These are phyloP conservation scores for Massarina eburnea DNA, from an alignment of 2,329 filamentous ascomycete species.

Conservation along the genomic window DNA sequence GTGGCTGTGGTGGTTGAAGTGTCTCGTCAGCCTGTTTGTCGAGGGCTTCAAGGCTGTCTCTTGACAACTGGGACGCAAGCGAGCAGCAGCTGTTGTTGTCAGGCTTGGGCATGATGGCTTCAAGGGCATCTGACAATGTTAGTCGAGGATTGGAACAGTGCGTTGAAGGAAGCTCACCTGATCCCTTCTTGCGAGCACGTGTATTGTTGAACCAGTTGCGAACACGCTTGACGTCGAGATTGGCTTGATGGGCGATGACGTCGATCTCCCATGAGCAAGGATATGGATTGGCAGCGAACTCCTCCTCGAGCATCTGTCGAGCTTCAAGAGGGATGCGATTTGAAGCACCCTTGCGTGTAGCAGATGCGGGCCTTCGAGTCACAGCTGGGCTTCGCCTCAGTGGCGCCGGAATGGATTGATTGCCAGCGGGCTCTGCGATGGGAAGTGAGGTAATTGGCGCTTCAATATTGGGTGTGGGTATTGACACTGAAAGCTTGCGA, in stretches of 20 bases:
- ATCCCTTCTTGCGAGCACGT: conserved; percentile 33
- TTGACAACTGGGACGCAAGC: conserved; percentile 28
- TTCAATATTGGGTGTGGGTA: background rate
- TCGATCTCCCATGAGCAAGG: conserved; percentile 40
- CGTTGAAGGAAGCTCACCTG: conserved; percentile 16
- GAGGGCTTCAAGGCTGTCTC: conserved; percentile 33
- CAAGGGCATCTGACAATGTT: conserved; percentile 11
- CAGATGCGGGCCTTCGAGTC: conserved; percentile 34
- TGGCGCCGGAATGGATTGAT: background rate
- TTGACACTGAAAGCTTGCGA: background rate
- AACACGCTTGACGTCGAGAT: conserved; percentile 39
- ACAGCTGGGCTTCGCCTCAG: conserved; percentile 7
- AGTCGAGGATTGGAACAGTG: background rate
- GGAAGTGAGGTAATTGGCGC: background rate
- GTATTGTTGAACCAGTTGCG: conserved; percentile 42
- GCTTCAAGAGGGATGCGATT: conserved; percentile 35
- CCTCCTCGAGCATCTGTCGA: conserved; percentile 37
- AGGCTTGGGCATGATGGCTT: conserved; percentile 2
- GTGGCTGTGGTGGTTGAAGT: conserved; percentile 30
- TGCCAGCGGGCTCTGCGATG: background rate
- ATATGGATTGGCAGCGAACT: conserved; percentile 39
- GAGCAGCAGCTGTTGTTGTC: conserved; percentile 9
- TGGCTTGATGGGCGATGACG: conserved; percentile 40
- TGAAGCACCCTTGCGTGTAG: conserved; percentile 35
- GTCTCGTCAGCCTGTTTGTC: conserved; percentile 22